A percentile compares a stretch with the other conserved stretches of the same genome.
These are phyloP conservation scores for Vaccinium corymbosum DNA, from an alignment of 148 eudicot species.

Conservation along the genomic window DNA sequence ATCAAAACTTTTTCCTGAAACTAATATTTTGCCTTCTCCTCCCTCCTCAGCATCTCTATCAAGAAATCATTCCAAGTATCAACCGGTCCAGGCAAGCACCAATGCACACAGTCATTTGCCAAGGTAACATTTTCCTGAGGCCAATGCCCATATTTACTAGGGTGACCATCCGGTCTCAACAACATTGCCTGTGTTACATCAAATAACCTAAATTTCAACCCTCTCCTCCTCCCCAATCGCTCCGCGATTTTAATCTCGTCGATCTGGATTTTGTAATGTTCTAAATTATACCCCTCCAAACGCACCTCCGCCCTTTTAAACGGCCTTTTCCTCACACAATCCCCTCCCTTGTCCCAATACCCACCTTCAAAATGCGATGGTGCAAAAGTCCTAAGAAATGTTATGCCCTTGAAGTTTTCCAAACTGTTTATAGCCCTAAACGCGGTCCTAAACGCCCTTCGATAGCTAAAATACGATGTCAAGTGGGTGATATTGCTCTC, in stretches of 20 bases:
- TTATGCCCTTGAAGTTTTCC: not conserved
- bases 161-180: conserved; percentile 69
- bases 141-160: conserved; percentile 51
- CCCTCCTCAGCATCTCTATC: conserved; percentile 43
- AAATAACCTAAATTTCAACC: conserved; percentile 33
- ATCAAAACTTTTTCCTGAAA: not conserved
- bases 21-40: conserved; percentile 9
- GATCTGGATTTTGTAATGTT: conserved; percentile 38
- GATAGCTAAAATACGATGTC: not conserved
- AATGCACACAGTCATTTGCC: conserved; percentile 62
- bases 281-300: conserved; percentile 38
- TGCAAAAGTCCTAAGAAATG: conserved; percentile 12
- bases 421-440: conserved; percentile 9
- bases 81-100: conserved; percentile 70
- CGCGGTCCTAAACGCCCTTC: conserved; percentile 10
- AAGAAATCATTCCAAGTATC: conserved; percentile 64
- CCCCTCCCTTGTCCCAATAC: conserved; percentile 16
- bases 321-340: conserved; percentile 17
- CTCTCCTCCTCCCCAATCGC: conserved; percentile 35
- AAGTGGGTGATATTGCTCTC: conserved; percentile 7
- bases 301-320: conserved; percentile 22
- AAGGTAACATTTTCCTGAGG: conserved; percentile 29
- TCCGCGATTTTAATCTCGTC: conserved; percentile 38
- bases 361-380: conserved; percentile 13
- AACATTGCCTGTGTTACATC: conserved; percentile 54